Percentiles rank a stretch among this genome's conserved stretches.
phyloP scores from a whole-genome alignment of 192 early-diverging fungal species.

The Podila verticillata region DNA sequence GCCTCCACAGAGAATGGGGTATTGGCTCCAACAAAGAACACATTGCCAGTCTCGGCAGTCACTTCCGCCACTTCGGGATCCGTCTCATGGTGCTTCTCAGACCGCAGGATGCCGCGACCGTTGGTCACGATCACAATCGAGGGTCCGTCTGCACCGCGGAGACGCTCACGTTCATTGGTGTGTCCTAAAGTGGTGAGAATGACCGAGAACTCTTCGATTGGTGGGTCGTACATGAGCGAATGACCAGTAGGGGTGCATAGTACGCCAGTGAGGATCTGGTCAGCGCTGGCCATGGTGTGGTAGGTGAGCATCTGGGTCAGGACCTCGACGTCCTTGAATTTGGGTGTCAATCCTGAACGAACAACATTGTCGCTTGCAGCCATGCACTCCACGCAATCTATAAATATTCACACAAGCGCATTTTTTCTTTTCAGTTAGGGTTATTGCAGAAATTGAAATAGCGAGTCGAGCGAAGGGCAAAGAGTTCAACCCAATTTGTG shows the following conservation, averaged over 20 bases:
- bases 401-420: neutral
- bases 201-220: slow-evolving; percentile 96
- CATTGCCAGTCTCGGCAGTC: slow-evolving; percentile 63
- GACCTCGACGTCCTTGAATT: slow-evolving; percentile 94
- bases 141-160: slow-evolving; percentile 78
- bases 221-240: slow-evolving; percentile 91
- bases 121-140: slow-evolving; percentile 86
- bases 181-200: slow-evolving; percentile 65
- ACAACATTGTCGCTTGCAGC: slow-evolving; percentile 98
- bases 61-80: slow-evolving; percentile 26
- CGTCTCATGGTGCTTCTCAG: slow-evolving; percentile 32
- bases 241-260: slow-evolving; percentile 54
- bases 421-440: neutral
- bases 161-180: slow-evolving; percentile 56
- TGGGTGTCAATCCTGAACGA: slow-evolving; percentile 95
- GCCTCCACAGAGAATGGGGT: slow-evolving; percentile 58
- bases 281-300: slow-evolving; percentile 75
- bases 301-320: slow-evolving; percentile 95
- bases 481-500: neutral
- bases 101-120: slow-evolving; percentile 70
- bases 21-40: slow-evolving; percentile 81
- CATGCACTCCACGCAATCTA: slow-evolving; percentile 99
- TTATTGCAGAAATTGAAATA: neutral
- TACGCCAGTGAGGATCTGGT: slow-evolving; percentile 80
- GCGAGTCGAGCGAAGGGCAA: neutral